These are phyloP conservation scores for Agaricus blazei DNA, from an alignment of 768 basidiomycete species.

Conservation along the genomic window DNA sequence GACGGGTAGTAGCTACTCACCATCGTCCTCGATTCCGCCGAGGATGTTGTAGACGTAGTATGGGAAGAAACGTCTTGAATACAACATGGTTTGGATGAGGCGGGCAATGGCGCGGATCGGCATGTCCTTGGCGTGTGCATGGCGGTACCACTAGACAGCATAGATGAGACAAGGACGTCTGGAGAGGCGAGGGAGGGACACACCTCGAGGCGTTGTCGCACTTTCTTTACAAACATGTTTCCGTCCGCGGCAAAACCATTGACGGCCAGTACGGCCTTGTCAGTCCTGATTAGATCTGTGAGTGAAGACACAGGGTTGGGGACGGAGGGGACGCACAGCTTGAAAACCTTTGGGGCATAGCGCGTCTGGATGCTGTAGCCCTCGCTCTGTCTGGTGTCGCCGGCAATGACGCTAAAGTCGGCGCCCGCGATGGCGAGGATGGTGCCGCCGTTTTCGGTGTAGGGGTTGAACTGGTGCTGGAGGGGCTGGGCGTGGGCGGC, in stretches of 20 bases:
- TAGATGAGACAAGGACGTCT: neutral
- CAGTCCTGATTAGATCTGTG: slow-evolving; percentile 53
- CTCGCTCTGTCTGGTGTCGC: slow-evolving; percentile 94
- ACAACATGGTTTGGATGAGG: slow-evolving; percentile 97
- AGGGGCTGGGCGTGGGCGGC: slow-evolving; percentile 33
- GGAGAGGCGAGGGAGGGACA: slow-evolving; percentile 19
- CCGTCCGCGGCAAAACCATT: slow-evolving; percentile 98
- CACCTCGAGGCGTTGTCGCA: slow-evolving; percentile 94
- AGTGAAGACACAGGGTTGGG: neutral
- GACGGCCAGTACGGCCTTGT: slow-evolving; percentile 89
- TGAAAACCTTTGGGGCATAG: slow-evolving; percentile 94
- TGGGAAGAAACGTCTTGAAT: slow-evolving; percentile 94
- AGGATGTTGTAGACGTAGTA: slow-evolving; percentile 98
- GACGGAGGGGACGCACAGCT: slow-evolving; percentile 54
- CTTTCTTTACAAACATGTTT: slow-evolving; percentile 95
- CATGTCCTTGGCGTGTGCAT: slow-evolving; percentile 97
- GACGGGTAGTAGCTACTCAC: slow-evolving; percentile 41
- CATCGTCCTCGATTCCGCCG: slow-evolving; percentile 94
- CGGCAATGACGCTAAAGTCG: slow-evolving; percentile 92
- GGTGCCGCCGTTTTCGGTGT: slow-evolving; percentile 92
- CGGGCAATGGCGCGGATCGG: slow-evolving; percentile 96
- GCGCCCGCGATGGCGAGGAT: slow-evolving; percentile 94
- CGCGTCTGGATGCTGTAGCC: slow-evolving; percentile 98
- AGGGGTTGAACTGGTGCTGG: slow-evolving; percentile 77
- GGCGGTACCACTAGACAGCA: slow-evolving; percentile 82